These are phyloP conservation scores for Pythium scleroteichum DNA, from an alignment of 352 stramenopile species.

Conservation along the genomic window DNA sequence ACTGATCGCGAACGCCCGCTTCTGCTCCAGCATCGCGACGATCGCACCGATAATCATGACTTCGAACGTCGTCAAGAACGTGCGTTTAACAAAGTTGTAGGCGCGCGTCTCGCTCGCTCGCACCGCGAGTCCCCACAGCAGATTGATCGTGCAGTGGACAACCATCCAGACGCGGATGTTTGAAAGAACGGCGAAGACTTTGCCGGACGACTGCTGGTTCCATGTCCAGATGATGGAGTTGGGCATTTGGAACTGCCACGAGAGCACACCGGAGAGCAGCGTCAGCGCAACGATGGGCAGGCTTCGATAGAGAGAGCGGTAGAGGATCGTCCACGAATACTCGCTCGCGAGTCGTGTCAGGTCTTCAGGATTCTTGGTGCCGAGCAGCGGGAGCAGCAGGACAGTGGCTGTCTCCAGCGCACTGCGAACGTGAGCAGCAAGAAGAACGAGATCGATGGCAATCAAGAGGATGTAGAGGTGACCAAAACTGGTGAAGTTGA, in stretches of 20 bases:
- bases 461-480: slow-evolving; percentile 54
- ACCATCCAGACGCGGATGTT: slow-evolving; percentile 55
- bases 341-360: slow-evolving; percentile 14
- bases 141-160: slow-evolving; percentile 37
- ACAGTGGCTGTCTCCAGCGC: slow-evolving; percentile 36
- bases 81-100: slow-evolving; percentile 40
- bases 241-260: slow-evolving; percentile 49
- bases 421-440: slow-evolving; percentile 31
- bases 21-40: slow-evolving; percentile 31
- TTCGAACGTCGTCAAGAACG: slow-evolving; percentile 43
- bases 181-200: slow-evolving; percentile 33
- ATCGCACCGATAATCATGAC: slow-evolving; percentile 34
- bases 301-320: slow-evolving; percentile 58
- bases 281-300: slow-evolving; percentile 39
- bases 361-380: slow-evolving; percentile 24
- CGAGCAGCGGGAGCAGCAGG: slow-evolving; percentile 35
- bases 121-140: slow-evolving; percentile 39
- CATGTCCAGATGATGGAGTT: slow-evolving; percentile 52
- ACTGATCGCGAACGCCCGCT: slow-evolving; percentile 31
- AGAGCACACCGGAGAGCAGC: slow-evolving; percentile 43
- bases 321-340: slow-evolving; percentile 49
- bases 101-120: slow-evolving; percentile 37
- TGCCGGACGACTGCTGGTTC: slow-evolving; percentile 26
- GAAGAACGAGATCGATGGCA: slow-evolving; percentile 37
- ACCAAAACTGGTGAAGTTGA: slow-evolving; percentile 61